Evolutionary conservation across 2,329 filamentous ascomycete genomes (phyloP).

Genomic region (Plenodomus lindquistii): DNA sequence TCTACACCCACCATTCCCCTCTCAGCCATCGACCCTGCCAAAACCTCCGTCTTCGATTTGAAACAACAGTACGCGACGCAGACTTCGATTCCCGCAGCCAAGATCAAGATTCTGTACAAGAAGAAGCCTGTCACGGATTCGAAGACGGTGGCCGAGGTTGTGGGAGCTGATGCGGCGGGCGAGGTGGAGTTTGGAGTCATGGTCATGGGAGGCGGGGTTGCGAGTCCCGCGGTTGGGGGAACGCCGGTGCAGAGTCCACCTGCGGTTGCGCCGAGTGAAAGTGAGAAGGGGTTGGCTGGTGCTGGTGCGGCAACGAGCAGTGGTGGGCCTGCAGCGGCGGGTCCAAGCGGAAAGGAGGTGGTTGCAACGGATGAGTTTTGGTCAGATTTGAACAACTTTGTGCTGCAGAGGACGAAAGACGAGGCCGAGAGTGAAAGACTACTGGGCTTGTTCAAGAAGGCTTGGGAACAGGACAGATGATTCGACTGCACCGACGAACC

Average conservation of each 20-base stretch:
- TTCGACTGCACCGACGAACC: not conserved
- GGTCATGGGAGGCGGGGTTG: slow-evolving; percentile 70
- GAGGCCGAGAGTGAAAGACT: slow-evolving; percentile 66
- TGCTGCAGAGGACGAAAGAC: slow-evolving; percentile 78
- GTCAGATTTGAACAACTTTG: slow-evolving; percentile 79
- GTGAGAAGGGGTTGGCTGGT: slow-evolving; percentile 47
- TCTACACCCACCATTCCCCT: slow-evolving; percentile 68
- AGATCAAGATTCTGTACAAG: slow-evolving; percentile 82
- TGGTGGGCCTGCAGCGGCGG: slow-evolving; percentile 51
- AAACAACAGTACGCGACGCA: slow-evolving; percentile 70
- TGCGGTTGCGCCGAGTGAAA: slow-evolving; percentile 58
- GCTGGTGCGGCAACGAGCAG: slow-evolving; percentile 10
- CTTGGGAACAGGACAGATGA: slow-evolving; percentile 60
- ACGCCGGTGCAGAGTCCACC: slow-evolving; percentile 53
- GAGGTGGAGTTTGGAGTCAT: slow-evolving; percentile 81
- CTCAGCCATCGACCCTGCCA: slow-evolving; percentile 60
- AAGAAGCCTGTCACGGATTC: slow-evolving; percentile 83
- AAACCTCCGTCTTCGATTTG: slow-evolving; percentile 77
- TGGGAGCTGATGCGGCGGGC: slow-evolving; percentile 58
- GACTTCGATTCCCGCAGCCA: slow-evolving; percentile 63
- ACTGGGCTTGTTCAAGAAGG: slow-evolving; percentile 68
- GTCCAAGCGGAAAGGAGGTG: slow-evolving; percentile 62
- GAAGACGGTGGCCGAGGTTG: slow-evolving; percentile 75
- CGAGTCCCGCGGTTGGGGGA: slow-evolving; percentile 38
- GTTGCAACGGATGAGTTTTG: slow-evolving; percentile 79